A percentile compares a stretch with the other conserved stretches of the same genome.
Evolutionary conservation across 208 protist genomes (phyloP).

Genomic region (Borovskyia barvae): DNA sequence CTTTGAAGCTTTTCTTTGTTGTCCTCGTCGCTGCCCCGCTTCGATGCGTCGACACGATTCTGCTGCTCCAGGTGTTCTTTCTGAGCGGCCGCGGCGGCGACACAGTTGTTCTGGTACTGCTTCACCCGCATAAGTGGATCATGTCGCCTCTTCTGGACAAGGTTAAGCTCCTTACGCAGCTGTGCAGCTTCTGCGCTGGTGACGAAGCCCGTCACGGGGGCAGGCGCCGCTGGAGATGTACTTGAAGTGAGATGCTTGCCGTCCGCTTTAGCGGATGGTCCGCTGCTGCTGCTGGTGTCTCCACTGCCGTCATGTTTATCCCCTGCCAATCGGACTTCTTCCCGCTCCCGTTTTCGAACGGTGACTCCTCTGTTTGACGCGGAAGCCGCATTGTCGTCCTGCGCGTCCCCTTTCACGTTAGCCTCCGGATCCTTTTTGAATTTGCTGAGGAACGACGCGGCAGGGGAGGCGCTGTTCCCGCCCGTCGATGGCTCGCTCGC

Average conservation of each 20-base stretch:
- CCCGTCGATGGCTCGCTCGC: no score
- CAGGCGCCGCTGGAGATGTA: no score
- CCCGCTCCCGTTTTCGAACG: constrained; percentile 11
- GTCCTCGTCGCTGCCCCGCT: background rate
- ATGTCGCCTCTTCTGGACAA: constrained; percentile 57
- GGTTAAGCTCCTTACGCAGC: constrained; percentile 62
- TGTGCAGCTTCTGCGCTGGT: constrained; percentile 49
- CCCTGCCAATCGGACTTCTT: no score
- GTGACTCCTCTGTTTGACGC: background rate
- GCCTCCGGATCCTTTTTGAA: constrained; percentile 31
- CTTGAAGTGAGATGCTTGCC: no score
- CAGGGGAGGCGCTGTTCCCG: background rate
- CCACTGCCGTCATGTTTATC: no score
- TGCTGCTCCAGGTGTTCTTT: constrained; percentile 26
- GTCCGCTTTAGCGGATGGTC: no score
- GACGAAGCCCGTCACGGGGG: constrained; percentile 48
- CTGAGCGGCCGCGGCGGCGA: constrained; percentile 57
- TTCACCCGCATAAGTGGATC: constrained; percentile 65
- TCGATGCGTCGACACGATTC: background rate
- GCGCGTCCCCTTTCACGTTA: background rate
- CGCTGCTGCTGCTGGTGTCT: no score
- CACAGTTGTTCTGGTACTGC: constrained; percentile 57
- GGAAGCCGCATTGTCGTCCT: background rate
- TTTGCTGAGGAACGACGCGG: constrained; percentile 26
- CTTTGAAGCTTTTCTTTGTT: constrained; percentile 31